These are phyloP conservation scores for Cyclotella distinguenda DNA, from an alignment of 108 stramenopile species.

Conservation along the genomic window DNA sequence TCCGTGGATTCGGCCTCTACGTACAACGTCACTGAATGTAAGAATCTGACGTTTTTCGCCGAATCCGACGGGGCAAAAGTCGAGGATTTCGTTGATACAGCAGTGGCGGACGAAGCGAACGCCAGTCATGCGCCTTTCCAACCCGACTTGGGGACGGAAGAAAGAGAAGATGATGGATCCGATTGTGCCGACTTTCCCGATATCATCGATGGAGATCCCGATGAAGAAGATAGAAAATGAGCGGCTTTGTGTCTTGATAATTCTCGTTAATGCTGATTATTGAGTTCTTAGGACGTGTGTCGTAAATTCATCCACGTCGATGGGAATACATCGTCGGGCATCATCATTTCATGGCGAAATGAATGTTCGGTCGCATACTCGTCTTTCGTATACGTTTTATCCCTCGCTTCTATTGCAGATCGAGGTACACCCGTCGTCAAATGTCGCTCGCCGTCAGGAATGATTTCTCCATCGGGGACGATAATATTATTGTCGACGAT, in stretches of 20 bases:
- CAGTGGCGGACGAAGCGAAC: too few relatives aligned
- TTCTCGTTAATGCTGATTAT: too few relatives aligned
- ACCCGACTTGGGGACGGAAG: neutral
- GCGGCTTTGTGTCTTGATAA: too few relatives aligned
- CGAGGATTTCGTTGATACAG: too few relatives aligned
- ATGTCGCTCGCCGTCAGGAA: constrained; percentile 39
- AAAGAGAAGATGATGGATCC: constrained; percentile 16
- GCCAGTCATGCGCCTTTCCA: too few relatives aligned
- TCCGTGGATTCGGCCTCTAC: too few relatives aligned
- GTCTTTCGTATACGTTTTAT: constrained; percentile 45
- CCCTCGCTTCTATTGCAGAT: constrained; percentile 26
- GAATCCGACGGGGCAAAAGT: too few relatives aligned
- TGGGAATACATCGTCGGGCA: constrained; percentile 49
- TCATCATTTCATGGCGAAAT: constrained; percentile 50
- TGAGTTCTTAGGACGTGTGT: too few relatives aligned
- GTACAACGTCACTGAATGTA: too few relatives aligned
- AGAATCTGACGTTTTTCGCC: too few relatives aligned
- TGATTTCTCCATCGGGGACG: constrained; percentile 4
- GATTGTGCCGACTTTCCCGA: constrained; percentile 47
- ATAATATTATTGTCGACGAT: constrained; percentile 19
- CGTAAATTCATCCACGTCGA: constrained; percentile 47
- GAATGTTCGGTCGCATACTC: constrained; percentile 36
- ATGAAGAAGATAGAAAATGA: constrained; percentile 51
- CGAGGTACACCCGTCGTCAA: constrained; percentile 35
- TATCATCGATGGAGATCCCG: constrained; percentile 44